phyloP scores from a whole-genome alignment of 805 yeast genomes.

The Saccharomycodes ludwigii region DNA sequence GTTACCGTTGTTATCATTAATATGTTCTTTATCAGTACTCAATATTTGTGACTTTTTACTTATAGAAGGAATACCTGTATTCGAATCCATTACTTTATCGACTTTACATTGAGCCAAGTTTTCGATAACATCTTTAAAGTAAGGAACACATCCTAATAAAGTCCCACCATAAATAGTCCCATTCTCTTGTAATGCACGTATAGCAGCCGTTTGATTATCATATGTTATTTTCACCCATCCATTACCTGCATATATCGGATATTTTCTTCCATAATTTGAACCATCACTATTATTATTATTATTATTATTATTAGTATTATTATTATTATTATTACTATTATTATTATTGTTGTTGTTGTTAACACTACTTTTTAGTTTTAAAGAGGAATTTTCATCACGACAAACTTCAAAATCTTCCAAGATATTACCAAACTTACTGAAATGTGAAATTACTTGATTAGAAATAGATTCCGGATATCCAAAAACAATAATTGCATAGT shows the following conservation, averaged over 20 bases:
- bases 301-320: neutral
- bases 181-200: slow-evolving; percentile 76
- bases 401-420: slow-evolving; percentile 55
- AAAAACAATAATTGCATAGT: slow-evolving; percentile 63
- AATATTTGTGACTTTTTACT: no score
- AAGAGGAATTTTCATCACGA: slow-evolving; percentile 6
- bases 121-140: slow-evolving; percentile 47
- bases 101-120: slow-evolving; percentile 33
- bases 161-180: slow-evolving; percentile 60
- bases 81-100: slow-evolving; percentile 9
- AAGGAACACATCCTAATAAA: slow-evolving; percentile 58
- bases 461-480: slow-evolving; percentile 80
- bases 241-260: slow-evolving; percentile 73
- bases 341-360: slow-evolving; percentile 4
- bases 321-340: slow-evolving; percentile 6
- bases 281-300: slow-evolving; percentile 6
- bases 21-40: slow-evolving; percentile 32
- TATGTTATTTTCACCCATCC: slow-evolving; percentile 90
- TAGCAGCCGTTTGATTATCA: slow-evolving; percentile 60
- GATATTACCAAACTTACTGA: slow-evolving; percentile 67
- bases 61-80: no score
- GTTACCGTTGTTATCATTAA: slow-evolving; percentile 33
- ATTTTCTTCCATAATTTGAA: slow-evolving; percentile 17
- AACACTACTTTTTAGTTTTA: slow-evolving; percentile 12
- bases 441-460: slow-evolving; percentile 53